Base-by-base conservation (phyloP, 352 stramenopile species). In the Pythium coloratum region DNA sequence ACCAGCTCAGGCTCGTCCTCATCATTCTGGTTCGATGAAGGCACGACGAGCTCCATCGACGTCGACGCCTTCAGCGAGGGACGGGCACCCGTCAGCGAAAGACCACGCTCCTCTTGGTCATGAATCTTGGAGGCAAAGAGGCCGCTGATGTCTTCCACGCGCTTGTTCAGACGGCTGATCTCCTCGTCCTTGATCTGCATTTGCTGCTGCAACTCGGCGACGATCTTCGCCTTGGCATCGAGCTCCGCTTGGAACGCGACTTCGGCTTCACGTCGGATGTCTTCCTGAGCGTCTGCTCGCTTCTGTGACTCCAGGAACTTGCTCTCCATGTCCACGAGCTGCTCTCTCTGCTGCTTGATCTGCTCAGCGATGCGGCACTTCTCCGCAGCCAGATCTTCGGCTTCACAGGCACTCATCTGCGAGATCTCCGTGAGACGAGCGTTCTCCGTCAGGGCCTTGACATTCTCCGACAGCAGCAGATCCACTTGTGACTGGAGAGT, bases 371-470 rank as follows among this genome's bases (percentile, higher is more conserved):
- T 44, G 0, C 3, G 60, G n/a, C 34, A 64, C 59, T 82, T 75
- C 66, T 76, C 66, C n/a, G 64, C 24, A 4, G 67, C 53, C 4
- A 62, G 60, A 2, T 61, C 70, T 47, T 82, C 75, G 7, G 68
- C 64, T 34, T 82, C 72, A 42, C 66, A 73, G 6, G 47, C 55
- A 57, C 60, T 79, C 72, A 77, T 79, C 50, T 79, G 56, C 10
- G 60, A 77, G 34, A 71, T 28, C 16, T 87, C 80, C 0, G 44
- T 49, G 18, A 81, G 68, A n/a, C 71, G 74, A 10, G 65, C 65
- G 42, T 90, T 90, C 64, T 91, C 78, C 4, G 76, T 79, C 46
- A 87, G 74, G 9, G 88, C 84, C 71, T 81, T 78, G 14, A 81
- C 55, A 50, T 89, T 91, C 65, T 92, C 80, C 16, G 72, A 75